phyloP scores from a whole-genome alignment of 2,329 filamentous ascomycete genomes.

The Phialophora expanda region DNA sequence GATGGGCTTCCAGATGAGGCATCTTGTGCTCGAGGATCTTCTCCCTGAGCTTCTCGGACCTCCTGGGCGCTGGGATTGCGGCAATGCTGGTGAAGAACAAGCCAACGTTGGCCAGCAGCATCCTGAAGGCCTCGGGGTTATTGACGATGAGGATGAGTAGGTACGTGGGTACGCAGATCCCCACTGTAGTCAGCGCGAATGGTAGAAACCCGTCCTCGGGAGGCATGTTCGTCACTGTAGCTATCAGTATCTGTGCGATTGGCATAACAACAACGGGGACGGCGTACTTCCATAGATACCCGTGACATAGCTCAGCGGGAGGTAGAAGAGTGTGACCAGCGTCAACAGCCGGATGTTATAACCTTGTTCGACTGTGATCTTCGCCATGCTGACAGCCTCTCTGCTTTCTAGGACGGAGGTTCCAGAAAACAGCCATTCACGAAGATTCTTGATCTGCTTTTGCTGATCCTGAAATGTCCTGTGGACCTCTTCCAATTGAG shows the following conservation, averaged over 20 bases:
- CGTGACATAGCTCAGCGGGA: slow-evolving; percentile 45
- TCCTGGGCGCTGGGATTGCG: slow-evolving; percentile 28
- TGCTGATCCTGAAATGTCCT: slow-evolving; percentile 62
- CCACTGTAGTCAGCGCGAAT: slow-evolving; percentile 50
- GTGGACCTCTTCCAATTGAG: slow-evolving; percentile 65
- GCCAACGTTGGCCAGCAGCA: slow-evolving; percentile 13
- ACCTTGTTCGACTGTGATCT: slow-evolving; percentile 63
- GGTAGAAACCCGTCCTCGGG: slow-evolving; percentile 45
- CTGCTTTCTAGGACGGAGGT: slow-evolving; percentile 65
- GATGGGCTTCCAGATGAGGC: slow-evolving; percentile 10
- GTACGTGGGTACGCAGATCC: slow-evolving; percentile 55
- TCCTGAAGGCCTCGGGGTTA: slow-evolving; percentile 27
- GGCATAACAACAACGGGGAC: neutral
- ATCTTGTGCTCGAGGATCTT: slow-evolving; percentile 22
- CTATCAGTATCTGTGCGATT: slow-evolving; percentile 6
- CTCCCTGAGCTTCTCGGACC: slow-evolving; percentile 29
- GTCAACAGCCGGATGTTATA: slow-evolving; percentile 49
- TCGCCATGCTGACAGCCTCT: slow-evolving; percentile 62
- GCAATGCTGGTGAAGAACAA: slow-evolving; percentile 26
- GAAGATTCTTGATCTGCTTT: slow-evolving; percentile 52
- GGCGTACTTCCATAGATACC: slow-evolving; percentile 37
- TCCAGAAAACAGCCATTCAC: slow-evolving; percentile 67
- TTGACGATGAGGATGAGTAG: slow-evolving; percentile 54
- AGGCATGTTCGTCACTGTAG: slow-evolving; percentile 47
- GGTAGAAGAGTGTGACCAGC: slow-evolving; percentile 50